A percentile compares a stretch with the other conserved stretches of the same genome.
These are phyloP conservation scores for Fraxinus dipetala DNA, from an alignment of 305 asterid genomes.

Conservation along the genomic window DNA sequence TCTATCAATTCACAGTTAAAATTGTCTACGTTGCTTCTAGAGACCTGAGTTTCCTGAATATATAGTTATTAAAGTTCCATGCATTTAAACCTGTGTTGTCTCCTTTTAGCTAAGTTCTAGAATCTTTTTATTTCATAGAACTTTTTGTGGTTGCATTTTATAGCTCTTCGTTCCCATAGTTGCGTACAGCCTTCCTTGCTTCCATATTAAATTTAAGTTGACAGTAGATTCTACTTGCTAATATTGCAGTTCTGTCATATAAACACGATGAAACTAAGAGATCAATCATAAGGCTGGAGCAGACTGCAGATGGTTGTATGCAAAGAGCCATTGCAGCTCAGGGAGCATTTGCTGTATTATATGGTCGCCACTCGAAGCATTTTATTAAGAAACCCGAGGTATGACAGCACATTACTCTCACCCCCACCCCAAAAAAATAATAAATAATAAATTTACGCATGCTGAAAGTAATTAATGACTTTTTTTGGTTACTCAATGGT, in stretches of 20 bases:
- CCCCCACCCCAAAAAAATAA: neutral
- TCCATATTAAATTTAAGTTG: neutral
- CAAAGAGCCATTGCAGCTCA: constrained; percentile 52
- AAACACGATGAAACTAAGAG: constrained; percentile 44
- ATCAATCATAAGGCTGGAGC: constrained; percentile 75
- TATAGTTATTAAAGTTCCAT: neutral
- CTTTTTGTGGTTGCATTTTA: neutral
- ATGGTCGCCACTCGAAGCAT: constrained; percentile 49
- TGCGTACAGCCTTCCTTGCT: constrained; percentile 6
- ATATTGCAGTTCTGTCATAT: constrained; percentile 52
- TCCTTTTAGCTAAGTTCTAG: neutral
- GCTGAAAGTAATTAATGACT: neutral
- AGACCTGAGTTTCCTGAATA: neutral
- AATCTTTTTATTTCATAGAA: neutral
- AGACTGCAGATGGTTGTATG: constrained; percentile 50
- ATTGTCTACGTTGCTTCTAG: neutral
- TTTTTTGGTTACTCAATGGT: neutral
- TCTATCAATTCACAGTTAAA: neutral
- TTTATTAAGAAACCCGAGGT: constrained; percentile 70
- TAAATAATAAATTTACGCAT: neutral
- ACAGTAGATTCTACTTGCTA: constrained; percentile 17
- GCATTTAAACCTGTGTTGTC: neutral
- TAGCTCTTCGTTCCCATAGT: neutral
- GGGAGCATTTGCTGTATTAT: constrained; percentile 64
- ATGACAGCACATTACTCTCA: neutral